Evolutionary conservation across 2,329 filamentous ascomycete genomes (phyloP), one percentile per base, ranked within the genome.

Genomic region (Fusarium luffae): DNA sequence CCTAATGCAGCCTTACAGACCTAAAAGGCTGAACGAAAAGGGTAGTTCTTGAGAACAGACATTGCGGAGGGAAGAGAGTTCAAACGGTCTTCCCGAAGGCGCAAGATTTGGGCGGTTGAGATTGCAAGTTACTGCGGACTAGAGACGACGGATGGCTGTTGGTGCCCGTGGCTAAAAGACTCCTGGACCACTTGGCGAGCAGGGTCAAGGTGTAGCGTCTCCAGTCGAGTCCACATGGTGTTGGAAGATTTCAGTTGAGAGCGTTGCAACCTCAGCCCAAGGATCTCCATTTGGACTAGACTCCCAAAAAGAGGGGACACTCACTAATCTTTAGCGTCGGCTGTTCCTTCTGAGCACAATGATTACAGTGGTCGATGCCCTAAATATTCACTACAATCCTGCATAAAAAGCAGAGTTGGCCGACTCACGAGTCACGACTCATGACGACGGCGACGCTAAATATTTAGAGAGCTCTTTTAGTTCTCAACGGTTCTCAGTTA

Each of bases 31-130:
- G 27, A 43, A 23, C 21, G 19, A 28, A n/a, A 18, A 12, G 1
- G 32, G 11, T 18, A 51, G 34, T n/a, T 7, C 23, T 27, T 41
- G 46, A 50, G 47, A 44, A 64, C 40, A 65, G 64, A 69, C 34
- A 48, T 28, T 70, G 54, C 63, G 66, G 66, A 69, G 28, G 13
- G 28, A 28, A 28, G 28, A 28, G 28, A 28, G 28, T 28, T 28
- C 28, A 28, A 28, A 28, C 28, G 61, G 47, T 28, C 25, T 18
- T 42, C 25, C 42, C 43, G 30, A 47, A 21, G 65, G 65, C 54
- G 59, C 32, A 56, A 52, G 43, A 52, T 50, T 14, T 56, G 13
- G 49, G 25, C 34, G 13, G 25, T 41, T 19, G 52, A 66, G 25
- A 18, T 41, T 13, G 25, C 37, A 32, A 37, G 37, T n/a, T n/a